Conservation (phyloP, 495 filamentous ascomycete species). For the Daldinia decipiens region DNA sequence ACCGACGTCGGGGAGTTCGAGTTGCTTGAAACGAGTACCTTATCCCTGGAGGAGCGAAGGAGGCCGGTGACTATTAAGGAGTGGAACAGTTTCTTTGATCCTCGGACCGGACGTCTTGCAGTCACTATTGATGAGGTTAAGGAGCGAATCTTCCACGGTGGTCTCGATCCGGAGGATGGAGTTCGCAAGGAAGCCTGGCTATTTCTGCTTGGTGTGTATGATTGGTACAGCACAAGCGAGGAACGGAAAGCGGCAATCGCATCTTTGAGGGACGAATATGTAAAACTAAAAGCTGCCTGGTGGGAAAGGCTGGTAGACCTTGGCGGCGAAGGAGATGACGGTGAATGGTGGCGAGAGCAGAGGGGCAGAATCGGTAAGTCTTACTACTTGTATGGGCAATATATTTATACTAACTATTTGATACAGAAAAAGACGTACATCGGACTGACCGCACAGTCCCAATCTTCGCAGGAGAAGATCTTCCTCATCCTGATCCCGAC, state of each 20-base stretch:
- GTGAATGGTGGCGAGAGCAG: conserved; percentile 97
- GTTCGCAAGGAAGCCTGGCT: conserved; percentile 97
- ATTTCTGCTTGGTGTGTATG: conserved; percentile 89
- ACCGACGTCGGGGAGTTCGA: conserved; percentile 96
- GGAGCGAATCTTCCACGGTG: conserved; percentile 94
- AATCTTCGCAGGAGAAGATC: conserved; percentile 95
- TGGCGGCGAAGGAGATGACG: conserved; percentile 75
- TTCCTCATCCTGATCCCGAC: conserved; percentile 96
- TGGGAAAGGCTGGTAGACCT: conserved; percentile 93
- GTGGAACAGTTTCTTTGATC: conserved; percentile 88
- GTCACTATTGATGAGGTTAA: conserved; percentile 92
- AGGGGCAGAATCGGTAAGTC: conserved; percentile 87
- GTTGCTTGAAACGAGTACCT: conserved; percentile 82
- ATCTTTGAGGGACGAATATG: conserved; percentile 90
- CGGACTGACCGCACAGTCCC: conserved; percentile 93
- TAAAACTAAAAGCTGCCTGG: conserved; percentile 93
- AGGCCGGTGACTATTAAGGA: conserved; percentile 82
- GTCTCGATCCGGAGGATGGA: conserved; percentile 86
- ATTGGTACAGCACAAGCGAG: conserved; percentile 85
- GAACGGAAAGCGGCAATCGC: conserved; percentile 84
- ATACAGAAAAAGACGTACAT: conserved; percentile 95
- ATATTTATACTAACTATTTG: conserved; percentile 44
- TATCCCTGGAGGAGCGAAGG: conserved; percentile 76
- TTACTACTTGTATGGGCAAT: conserved; percentile 1
- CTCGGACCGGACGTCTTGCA: conserved; percentile 72